A percentile compares a stretch with the other conserved stretches of the same genome.
Evolutionary conservation across 106 monocot species (phyloP).

Genomic region (Allium sativum): DNA sequence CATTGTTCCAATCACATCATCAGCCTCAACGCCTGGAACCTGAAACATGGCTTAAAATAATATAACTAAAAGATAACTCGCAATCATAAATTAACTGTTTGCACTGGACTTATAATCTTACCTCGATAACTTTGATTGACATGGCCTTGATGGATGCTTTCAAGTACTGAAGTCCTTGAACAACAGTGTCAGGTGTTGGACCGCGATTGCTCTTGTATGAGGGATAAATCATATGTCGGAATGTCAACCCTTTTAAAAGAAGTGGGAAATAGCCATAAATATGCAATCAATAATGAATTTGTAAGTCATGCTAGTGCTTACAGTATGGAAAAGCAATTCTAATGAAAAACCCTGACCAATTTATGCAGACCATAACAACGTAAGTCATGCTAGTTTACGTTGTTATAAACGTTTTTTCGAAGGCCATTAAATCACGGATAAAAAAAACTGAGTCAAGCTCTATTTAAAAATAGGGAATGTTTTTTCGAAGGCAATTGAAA

Average conservation of each 20-base stretch:
- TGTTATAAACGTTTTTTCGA: too few relatives aligned
- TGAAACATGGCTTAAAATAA: conserved; percentile 16
- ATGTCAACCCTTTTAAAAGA: conserved; percentile 54
- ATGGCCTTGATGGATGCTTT: conserved; percentile 97
- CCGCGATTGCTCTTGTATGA: conserved; percentile 77
- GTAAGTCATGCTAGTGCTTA: too few relatives aligned
- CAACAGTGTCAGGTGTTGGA: conserved; percentile 97
- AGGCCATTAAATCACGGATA: too few relatives aligned
- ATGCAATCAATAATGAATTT: too few relatives aligned
- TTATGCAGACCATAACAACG: too few relatives aligned
- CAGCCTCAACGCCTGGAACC: conserved; percentile 99
- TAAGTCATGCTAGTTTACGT: too few relatives aligned
- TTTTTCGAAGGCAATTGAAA: too few relatives aligned
- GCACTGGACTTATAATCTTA: conserved; percentile 16
- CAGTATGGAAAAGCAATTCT: too few relatives aligned
- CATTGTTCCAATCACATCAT: conserved; percentile 97
- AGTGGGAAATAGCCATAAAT: not conserved
- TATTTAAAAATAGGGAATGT: too few relatives aligned
- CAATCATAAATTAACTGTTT: not conserved
- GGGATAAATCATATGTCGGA: conserved; percentile 79
- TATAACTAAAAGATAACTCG: too few relatives aligned
- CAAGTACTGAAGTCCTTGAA: conserved; percentile 87
- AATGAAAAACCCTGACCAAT: too few relatives aligned
- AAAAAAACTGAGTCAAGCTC: too few relatives aligned
- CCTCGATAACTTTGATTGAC: conserved; percentile 98